These are phyloP conservation scores for Brasilioporus rufonigricans DNA, from an alignment of 768 basidiomycete species.

Conservation along the genomic window DNA sequence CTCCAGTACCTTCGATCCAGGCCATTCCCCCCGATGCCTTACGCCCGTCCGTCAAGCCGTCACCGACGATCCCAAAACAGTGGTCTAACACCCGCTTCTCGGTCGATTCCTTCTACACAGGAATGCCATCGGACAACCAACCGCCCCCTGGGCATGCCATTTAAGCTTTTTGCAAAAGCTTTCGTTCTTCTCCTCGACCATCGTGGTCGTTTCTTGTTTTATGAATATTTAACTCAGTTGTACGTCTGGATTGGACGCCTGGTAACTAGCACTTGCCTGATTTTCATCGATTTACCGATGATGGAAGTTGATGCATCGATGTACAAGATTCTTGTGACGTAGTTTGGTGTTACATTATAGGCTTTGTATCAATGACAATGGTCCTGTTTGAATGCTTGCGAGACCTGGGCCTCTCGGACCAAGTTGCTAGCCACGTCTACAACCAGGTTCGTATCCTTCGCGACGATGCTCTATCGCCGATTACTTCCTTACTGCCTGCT, in stretches of 20 bases:
- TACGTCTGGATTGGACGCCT: slow-evolving; percentile 2
- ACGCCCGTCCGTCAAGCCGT: slow-evolving; percentile 13
- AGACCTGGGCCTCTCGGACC: too few relatives aligned
- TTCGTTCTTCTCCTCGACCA: background rate
- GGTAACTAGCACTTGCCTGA: background rate
- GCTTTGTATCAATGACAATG: background rate
- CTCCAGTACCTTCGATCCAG: background rate
- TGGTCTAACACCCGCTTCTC: slow-evolving; percentile 19
- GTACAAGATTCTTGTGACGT: slow-evolving; percentile 1
- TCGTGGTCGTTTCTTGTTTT: slow-evolving; percentile 8
- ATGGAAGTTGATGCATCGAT: slow-evolving; percentile 2
- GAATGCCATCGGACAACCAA: slow-evolving; percentile 13
- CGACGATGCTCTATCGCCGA: slow-evolving; percentile 6
- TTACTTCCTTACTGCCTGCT: background rate
- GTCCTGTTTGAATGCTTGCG: background rate
- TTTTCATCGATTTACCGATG: slow-evolving; percentile 7
- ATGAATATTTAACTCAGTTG: slow-evolving; percentile 20
- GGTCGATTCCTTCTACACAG: slow-evolving; percentile 30
- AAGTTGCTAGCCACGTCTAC: too few relatives aligned
- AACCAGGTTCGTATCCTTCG: background rate
- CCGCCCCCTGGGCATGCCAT: slow-evolving; percentile 15
- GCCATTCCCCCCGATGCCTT: slow-evolving; percentile 8
- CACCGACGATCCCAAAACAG: slow-evolving; percentile 3
- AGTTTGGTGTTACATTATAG: slow-evolving; percentile 5
- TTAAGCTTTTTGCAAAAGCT: slow-evolving; percentile 10